Evolutionary conservation across 2,329 filamentous ascomycete genomes (phyloP).

Genomic region (Colletotrichum liriopes): DNA sequence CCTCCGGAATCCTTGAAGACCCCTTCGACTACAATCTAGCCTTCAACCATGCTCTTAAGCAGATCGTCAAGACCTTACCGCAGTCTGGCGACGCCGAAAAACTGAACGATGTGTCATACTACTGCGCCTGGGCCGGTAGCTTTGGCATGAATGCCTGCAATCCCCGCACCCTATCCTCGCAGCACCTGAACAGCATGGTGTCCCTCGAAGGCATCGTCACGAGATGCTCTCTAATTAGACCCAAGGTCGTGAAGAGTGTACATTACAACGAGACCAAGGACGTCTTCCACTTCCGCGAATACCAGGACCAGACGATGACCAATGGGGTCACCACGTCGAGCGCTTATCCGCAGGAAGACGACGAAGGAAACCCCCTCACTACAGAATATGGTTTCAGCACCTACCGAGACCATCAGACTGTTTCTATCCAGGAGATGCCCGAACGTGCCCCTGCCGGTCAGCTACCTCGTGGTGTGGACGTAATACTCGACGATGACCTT

Average conservation of each 20-base stretch:
- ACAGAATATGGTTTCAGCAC: slow-evolving; percentile 98
- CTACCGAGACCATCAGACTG: slow-evolving; percentile 96
- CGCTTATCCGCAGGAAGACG: slow-evolving; percentile 95
- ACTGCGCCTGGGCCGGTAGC: slow-evolving; percentile 96
- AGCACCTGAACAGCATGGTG: slow-evolving; percentile 95
- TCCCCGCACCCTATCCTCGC: slow-evolving; percentile 89
- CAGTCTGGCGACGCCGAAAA: slow-evolving; percentile 83
- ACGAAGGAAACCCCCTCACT: slow-evolving; percentile 90
- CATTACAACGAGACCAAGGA: slow-evolving; percentile 93
- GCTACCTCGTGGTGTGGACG: slow-evolving; percentile 94
- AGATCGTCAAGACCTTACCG: slow-evolving; percentile 86
- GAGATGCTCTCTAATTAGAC: slow-evolving; percentile 93
- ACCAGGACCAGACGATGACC: slow-evolving; percentile 97
- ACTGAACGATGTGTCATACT: slow-evolving; percentile 86
- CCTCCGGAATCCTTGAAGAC: slow-evolving; percentile 82
- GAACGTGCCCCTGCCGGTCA: slow-evolving; percentile 96
- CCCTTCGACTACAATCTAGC: slow-evolving; percentile 92
- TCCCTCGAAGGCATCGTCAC: slow-evolving; percentile 98
- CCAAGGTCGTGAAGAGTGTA: slow-evolving; percentile 98
- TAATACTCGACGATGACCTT: slow-evolving; percentile 96
- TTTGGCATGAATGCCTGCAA: slow-evolving; percentile 97
- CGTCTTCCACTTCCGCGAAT: slow-evolving; percentile 90
- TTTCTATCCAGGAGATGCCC: slow-evolving; percentile 99
- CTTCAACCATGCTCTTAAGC: slow-evolving; percentile 91
- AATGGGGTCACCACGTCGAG: slow-evolving; percentile 90